These are phyloP conservation scores for Allodekkera sacchari DNA, from an alignment of 805 yeast species.

Conservation along the genomic window DNA sequence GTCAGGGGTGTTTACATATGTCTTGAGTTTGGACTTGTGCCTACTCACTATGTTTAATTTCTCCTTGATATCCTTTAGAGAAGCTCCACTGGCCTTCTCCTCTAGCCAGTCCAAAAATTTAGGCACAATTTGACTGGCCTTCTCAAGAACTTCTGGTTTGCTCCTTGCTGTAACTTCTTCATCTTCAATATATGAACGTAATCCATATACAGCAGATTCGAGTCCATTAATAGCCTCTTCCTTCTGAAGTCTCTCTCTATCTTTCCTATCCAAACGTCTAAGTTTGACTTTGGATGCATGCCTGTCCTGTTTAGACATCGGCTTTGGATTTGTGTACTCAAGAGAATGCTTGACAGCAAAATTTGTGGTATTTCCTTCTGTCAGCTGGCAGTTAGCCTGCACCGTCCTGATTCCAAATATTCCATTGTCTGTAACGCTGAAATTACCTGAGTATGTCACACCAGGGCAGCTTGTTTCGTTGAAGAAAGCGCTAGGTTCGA, in stretches of 20 bases:
- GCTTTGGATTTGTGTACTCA: not conserved
- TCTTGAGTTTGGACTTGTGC: slow-evolving; percentile 26
- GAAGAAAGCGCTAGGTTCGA: too few relatives aligned
- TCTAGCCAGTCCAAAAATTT: slow-evolving; percentile 73
- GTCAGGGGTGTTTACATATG: slow-evolving; percentile 31
- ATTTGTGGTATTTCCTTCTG: too few relatives aligned
- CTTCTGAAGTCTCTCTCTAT: slow-evolving; percentile 41
- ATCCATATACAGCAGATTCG: slow-evolving; percentile 65
- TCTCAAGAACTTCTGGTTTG: slow-evolving; percentile 31
- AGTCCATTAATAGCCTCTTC: slow-evolving; percentile 59
- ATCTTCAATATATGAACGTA: slow-evolving; percentile 53
- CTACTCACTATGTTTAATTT: slow-evolving; percentile 25
- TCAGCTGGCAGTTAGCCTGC: too few relatives aligned
- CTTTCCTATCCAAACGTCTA: slow-evolving; percentile 42
- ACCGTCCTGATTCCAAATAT: too few relatives aligned
- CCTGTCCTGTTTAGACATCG: slow-evolving; percentile 18
- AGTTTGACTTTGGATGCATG: slow-evolving; percentile 40
- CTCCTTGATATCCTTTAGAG: slow-evolving; percentile 28
- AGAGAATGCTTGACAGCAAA: too few relatives aligned
- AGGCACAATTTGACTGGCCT: slow-evolving; percentile 29
- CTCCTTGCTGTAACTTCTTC: slow-evolving; percentile 37
- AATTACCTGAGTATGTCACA: too few relatives aligned
- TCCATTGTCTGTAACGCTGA: too few relatives aligned
- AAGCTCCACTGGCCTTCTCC: slow-evolving; percentile 51
- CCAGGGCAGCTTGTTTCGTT: slow-evolving; percentile 32